These are phyloP conservation scores for Colletotrichum acutatum DNA, from an alignment of 2,329 filamentous ascomycete species.

Conservation along the genomic window DNA sequence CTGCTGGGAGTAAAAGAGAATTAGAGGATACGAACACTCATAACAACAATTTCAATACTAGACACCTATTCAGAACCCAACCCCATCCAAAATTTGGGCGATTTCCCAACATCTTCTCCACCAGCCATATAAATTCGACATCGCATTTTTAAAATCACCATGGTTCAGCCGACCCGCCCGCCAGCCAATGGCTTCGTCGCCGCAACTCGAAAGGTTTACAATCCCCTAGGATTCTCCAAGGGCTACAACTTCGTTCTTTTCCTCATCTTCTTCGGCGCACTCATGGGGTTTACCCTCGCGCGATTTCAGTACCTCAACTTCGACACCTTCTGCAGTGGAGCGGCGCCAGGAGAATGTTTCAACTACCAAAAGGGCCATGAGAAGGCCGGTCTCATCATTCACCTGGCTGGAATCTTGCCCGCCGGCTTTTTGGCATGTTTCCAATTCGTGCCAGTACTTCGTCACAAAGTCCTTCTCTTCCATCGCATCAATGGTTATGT, in stretches of 20 bases:
- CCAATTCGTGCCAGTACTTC: constrained; percentile 60
- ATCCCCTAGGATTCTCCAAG: constrained; percentile 64
- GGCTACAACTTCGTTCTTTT: constrained; percentile 68
- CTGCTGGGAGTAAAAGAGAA: no score
- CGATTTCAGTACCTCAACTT: constrained; percentile 60
- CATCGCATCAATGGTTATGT: constrained; percentile 72
- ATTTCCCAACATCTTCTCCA: background rate
- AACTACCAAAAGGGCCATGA: constrained; percentile 43
- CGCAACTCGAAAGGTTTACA: constrained; percentile 48
- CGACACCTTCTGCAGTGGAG: constrained; percentile 39
- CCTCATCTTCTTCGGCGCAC: constrained; percentile 56
- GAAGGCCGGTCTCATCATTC: constrained; percentile 55
- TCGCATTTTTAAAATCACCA: background rate
- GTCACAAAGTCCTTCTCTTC: constrained; percentile 59
- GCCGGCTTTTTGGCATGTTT: constrained; percentile 55
- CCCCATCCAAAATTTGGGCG: background rate
- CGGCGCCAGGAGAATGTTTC: constrained; percentile 51
- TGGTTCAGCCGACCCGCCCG: constrained; percentile 23
- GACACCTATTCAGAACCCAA: no score
- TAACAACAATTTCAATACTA: background rate
- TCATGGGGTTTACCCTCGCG: constrained; percentile 60
- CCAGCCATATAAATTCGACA: background rate
- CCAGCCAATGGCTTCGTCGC: constrained; percentile 38
- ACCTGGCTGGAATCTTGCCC: constrained; percentile 57
- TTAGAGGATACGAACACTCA: no score